Percentiles rank a stretch among this genome's conserved stretches.
Evolutionary conservation across 1,284 basidiomycete species (phyloP).

Genomic region (Cryptococcus sp.): DNA sequence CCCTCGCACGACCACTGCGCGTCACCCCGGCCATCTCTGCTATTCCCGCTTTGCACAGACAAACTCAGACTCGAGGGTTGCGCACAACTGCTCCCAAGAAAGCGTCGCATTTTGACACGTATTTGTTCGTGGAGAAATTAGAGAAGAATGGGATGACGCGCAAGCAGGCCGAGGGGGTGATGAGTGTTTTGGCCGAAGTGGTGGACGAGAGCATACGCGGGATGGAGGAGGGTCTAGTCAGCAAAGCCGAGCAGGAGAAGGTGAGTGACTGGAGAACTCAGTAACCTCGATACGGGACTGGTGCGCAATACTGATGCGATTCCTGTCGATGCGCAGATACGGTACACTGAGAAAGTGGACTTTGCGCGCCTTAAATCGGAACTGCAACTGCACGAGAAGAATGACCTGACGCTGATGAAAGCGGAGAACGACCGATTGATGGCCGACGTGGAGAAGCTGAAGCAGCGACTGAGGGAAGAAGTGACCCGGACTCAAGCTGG

Average conservation of each 20-base stretch:
- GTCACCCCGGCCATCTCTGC: constrained; percentile 9
- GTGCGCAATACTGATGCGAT: background rate
- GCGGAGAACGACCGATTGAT: constrained; percentile 90
- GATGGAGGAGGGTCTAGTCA: constrained; percentile 92
- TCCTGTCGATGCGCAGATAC: constrained; percentile 61
- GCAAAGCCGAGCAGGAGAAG: constrained; percentile 92
- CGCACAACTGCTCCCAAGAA: constrained; percentile 15
- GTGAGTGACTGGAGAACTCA: constrained; percentile 54
- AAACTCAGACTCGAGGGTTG: background rate
- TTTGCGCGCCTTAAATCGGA: constrained; percentile 97
- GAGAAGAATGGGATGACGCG: constrained; percentile 83
- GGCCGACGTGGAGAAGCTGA: constrained; percentile 91
- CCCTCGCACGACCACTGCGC: constrained; percentile 9
- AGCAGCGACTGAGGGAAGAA: constrained; percentile 89
- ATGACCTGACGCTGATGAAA: constrained; percentile 93
- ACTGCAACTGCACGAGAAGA: constrained; percentile 94
- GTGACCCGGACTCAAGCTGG: constrained; percentile 91
- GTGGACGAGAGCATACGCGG: constrained; percentile 92
- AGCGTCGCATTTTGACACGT: constrained; percentile 79
- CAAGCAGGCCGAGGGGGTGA: constrained; percentile 89
- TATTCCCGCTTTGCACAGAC: background rate
- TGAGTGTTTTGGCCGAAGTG: constrained; percentile 90
- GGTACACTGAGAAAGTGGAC: constrained; percentile 95
- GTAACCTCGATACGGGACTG: background rate
- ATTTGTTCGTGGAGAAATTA: constrained; percentile 85